These are phyloP conservation scores for Plantago ovata DNA, from an alignment of 257 asterid genomes.

Conservation along the genomic window DNA sequence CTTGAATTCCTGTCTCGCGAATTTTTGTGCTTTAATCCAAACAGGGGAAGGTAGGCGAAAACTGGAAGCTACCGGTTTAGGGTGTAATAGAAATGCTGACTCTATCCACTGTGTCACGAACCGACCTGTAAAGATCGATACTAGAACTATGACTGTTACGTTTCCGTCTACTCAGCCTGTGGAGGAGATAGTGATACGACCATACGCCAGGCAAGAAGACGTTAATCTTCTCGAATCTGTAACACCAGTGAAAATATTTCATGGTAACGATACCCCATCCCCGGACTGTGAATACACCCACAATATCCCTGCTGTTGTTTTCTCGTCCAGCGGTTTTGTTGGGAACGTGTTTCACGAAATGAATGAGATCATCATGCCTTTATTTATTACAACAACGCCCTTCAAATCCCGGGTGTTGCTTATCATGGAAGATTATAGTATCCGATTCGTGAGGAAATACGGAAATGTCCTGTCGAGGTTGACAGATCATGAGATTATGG, in stretches of 20 bases:
- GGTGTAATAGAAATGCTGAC: constrained; percentile 28
- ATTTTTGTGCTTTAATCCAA: no score
- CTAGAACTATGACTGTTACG: constrained; percentile 33
- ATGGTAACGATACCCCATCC: constrained; percentile 24
- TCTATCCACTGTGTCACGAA: constrained; percentile 49
- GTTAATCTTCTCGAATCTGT: constrained; percentile 29
- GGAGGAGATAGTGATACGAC: constrained; percentile 34
- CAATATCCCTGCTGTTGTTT: constrained; percentile 63
- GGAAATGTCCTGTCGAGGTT: constrained; percentile 35
- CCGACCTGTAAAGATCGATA: constrained; percentile 39
- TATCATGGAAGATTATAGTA: constrained; percentile 52
- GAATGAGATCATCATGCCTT: constrained; percentile 72
- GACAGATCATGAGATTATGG: constrained; percentile 38
- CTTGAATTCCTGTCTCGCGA: no score
- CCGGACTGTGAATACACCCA: constrained; percentile 40
- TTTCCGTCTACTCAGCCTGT: constrained; percentile 25
- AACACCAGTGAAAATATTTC: constrained; percentile 40
- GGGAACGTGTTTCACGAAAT: constrained; percentile 86
- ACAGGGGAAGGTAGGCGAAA: constrained; percentile 42
- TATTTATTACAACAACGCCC: constrained; percentile 53
- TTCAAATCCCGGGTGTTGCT: constrained; percentile 45
- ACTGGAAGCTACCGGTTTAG: constrained; percentile 44
- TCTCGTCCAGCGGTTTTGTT: constrained; percentile 74
- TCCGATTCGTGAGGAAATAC: constrained; percentile 50
- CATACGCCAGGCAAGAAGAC: constrained; percentile 64